Conservation (phyloP, 129 eudicot species). For the Chrysanthemum makinoi region DNA sequence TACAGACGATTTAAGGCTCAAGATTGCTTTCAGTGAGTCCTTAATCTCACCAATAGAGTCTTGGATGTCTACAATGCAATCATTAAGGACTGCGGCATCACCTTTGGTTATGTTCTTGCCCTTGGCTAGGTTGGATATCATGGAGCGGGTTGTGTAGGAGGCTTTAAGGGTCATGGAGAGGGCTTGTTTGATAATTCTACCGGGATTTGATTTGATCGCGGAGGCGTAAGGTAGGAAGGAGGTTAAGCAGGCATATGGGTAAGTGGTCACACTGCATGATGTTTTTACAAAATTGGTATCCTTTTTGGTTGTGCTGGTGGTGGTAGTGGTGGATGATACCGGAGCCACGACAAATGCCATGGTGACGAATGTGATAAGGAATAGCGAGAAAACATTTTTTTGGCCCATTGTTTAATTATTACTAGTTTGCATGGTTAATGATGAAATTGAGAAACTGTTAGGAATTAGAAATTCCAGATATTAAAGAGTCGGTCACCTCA, state of each 20-base stretch:
- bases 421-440: neutral
- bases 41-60: slow-evolving; percentile 56
- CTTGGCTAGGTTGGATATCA: slow-evolving; percentile 29
- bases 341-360: neutral
- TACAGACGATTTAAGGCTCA: slow-evolving; percentile 10
- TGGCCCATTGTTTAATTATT: neutral
- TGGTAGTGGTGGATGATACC: neutral
- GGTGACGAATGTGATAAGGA: neutral
- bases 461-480: no score
- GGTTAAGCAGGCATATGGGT: slow-evolving; percentile 49
- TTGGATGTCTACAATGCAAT: slow-evolving; percentile 50
- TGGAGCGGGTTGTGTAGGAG: slow-evolving; percentile 32
- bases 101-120: slow-evolving; percentile 29
- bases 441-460: neutral
- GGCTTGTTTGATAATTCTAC: slow-evolving; percentile 43
- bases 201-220: slow-evolving; percentile 35
- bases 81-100: slow-evolving; percentile 35
- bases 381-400: neutral
- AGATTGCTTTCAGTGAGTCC: slow-evolving; percentile 22
- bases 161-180: slow-evolving; percentile 43
- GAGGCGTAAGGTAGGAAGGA: slow-evolving; percentile 56
- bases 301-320: slow-evolving; percentile 10
- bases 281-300: slow-evolving; percentile 33
- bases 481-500: no score
- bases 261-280: slow-evolving; percentile 52